Conservation (phyloP, 139 green algal species). For the Spirogloea muscicola region DNA sequence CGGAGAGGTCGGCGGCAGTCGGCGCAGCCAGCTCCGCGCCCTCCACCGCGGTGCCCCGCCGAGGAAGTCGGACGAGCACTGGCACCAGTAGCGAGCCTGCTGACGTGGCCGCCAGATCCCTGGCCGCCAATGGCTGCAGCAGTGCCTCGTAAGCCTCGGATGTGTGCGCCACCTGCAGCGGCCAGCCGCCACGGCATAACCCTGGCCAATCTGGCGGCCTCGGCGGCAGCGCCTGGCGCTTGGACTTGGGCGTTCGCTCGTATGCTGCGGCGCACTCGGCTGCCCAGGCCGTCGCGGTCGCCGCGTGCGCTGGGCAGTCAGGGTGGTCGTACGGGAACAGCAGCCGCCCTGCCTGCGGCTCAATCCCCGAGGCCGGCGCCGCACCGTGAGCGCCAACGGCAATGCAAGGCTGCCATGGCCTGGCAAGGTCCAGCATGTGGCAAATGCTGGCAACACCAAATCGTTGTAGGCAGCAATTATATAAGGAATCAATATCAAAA, state of each 20-base stretch:
- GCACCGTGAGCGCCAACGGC: no score
- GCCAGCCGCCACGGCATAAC: neutral
- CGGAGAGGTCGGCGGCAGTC: neutral
- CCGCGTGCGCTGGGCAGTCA: slow-evolving; percentile 1
- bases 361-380: no score
- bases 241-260: slow-evolving; percentile 1
- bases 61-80: neutral
- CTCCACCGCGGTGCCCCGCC: neutral
- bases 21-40: neutral
- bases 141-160: neutral
- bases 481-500: neutral
- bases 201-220: neutral
- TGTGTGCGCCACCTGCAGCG: neutral
- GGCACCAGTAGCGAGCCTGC: neutral
- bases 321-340: slow-evolving; percentile 23
- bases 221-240: slow-evolving; percentile 1
- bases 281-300: neutral
- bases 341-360: neutral
- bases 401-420: no score
- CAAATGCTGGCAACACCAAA: neutral
- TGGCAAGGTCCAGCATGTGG: neutral
- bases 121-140: neutral
- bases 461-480: neutral
- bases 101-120: neutral
- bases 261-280: neutral